Evolutionary conservation across 305 asterid genomes (phyloP).

Genomic region (Fraxinus sp.): DNA sequence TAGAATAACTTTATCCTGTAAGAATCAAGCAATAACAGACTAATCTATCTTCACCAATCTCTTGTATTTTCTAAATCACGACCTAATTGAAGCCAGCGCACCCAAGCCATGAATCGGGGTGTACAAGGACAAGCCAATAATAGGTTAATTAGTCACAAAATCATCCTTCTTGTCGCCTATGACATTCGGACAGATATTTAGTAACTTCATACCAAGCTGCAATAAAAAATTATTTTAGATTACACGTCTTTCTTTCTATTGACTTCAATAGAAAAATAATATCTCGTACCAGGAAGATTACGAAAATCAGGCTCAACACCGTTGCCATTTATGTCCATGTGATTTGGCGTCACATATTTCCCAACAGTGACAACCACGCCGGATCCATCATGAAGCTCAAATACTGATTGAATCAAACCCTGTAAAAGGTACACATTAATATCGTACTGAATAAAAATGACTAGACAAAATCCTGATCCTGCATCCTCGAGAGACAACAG

Average conservation of each 20-base stretch:
- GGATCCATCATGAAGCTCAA: conserved; percentile 96
- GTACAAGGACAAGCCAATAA: background rate
- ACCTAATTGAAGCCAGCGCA: background rate
- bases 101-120: background rate
- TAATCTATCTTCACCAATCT: background rate
- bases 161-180: conserved; percentile 60
- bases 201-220: conserved; percentile 87
- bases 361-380: conserved; percentile 93
- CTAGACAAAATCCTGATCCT: background rate
- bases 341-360: conserved; percentile 92
- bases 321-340: conserved; percentile 80
- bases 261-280: background rate
- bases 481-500: background rate
- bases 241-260: background rate
- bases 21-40: background rate
- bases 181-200: conserved; percentile 64
- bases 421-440: conserved; percentile 27
- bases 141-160: background rate
- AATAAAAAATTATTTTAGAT: conserved; percentile 19
- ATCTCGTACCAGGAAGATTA: conserved; percentile 66
- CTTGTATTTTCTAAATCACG: background rate
- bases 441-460: background rate
- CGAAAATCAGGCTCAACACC: conserved; percentile 93
- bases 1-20: background rate
- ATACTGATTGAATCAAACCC: conserved; percentile 97